Evolutionary conservation across 768 basidiomycete species (phyloP), one percentile per base, ranked within the genome.

Genomic region (Boletales sp.): DNA sequence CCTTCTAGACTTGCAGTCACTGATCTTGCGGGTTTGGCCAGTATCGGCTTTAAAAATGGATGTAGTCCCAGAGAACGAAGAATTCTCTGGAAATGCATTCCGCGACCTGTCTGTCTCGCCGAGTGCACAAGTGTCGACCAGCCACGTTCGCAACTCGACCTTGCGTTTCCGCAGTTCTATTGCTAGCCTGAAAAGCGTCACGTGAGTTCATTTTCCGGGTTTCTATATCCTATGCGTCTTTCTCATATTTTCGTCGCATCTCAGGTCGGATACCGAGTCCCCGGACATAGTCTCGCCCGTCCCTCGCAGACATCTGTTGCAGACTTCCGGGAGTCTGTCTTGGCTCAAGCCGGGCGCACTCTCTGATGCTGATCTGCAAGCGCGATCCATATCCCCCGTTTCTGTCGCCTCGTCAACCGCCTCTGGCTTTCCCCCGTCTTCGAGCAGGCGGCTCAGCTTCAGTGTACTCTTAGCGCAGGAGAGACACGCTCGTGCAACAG

Each of bases 301-400:
- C 21, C 86, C 86, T n/a, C 81, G 79, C 11, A 73, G 82, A 49
- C 82, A 86, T 59, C 72, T 82, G 48, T 70, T 87, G 8, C 83
- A 86, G 49, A 75, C 73, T 37, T 73, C 75, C 11, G 79, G 81
- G 38, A 80, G 79, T 51, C 77, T 78, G 46, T 75, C 79, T 41
- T 86, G 84, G 86, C 74, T 87, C 13, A 74, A 73, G 32, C 41
- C 54, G 5, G 51, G 74, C 66, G 6, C 74, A 70, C 30, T 74
- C 72, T 13, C 66, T 64, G 46, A 83, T 74, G 76, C 75, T 2
- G 65, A 63, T 38, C 21, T 45, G 38, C 57, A 50, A 17, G 75
- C 79, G 0, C 77, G 78, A 21, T 67, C 70, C 11, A 60, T 68
- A 3, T 79, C 81, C 2, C 81, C 80, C 8, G 63, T 68, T 28